Conservation (phyloP, 1,139 yeast species). For the Schwanniomyces etchellsii region DNA sequence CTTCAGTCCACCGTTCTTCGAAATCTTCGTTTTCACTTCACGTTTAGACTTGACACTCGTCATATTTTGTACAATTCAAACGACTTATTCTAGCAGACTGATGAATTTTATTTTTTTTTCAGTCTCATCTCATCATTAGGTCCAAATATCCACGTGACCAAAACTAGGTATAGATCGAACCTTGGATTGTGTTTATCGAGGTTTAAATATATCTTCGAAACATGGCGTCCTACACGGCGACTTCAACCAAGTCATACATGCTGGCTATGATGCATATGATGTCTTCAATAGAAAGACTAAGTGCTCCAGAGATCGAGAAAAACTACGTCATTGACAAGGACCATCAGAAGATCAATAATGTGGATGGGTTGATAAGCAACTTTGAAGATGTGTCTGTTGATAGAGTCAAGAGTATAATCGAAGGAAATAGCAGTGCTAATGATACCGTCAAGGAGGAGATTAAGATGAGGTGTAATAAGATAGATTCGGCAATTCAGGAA, state of each 20-base stretch:
- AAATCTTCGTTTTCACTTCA: constrained; percentile 3
- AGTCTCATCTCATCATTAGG: constrained; percentile 22
- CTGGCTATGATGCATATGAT: constrained; percentile 69
- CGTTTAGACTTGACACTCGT: too few species aligned
- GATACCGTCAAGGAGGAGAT: not conserved
- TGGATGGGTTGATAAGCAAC: constrained; percentile 20
- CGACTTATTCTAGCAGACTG: too few species aligned
- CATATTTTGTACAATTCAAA: too few species aligned
- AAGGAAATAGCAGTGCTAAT: constrained; percentile 8
- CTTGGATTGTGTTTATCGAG: too few species aligned
- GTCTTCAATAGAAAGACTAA: constrained; percentile 33
- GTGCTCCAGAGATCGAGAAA: constrained; percentile 17
- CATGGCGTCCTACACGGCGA: constrained; percentile 39
- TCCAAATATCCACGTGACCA: too few species aligned
- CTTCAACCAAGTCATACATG: constrained; percentile 74
- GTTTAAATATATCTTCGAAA: too few species aligned
- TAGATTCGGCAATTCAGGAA: not conserved
- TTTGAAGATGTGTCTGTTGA: constrained; percentile 30
- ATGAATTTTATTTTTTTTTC: too few species aligned
- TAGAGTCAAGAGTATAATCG: constrained; percentile 24
- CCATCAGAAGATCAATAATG: constrained; percentile 19
- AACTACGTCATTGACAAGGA: constrained; percentile 32
- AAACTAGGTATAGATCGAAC: too few species aligned
- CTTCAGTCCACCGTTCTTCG: constrained; percentile 2
- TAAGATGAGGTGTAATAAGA: not conserved